These are phyloP conservation scores for Quercus cerris DNA, from an alignment of 306 rosid species.

Conservation along the genomic window DNA sequence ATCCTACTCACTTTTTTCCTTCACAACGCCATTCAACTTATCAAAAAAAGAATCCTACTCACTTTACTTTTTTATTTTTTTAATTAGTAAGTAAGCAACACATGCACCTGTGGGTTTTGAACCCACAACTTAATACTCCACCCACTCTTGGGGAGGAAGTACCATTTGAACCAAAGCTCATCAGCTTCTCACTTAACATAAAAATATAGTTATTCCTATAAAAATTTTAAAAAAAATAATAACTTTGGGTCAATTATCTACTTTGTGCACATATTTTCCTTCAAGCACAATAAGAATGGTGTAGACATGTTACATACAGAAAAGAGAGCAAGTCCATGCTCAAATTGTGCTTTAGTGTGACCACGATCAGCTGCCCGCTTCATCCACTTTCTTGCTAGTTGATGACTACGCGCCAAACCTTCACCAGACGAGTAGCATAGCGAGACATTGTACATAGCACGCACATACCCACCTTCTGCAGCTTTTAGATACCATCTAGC, in stretches of 20 bases:
- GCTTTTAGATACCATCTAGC: slow-evolving; percentile 87
- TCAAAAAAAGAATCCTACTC: neutral
- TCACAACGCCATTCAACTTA: no score
- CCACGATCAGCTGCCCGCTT: slow-evolving; percentile 88
- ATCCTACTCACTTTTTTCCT: neutral
- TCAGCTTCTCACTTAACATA: no score
- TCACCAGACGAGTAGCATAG: slow-evolving; percentile 77
- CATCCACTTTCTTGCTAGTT: slow-evolving; percentile 80
- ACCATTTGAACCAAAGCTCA: no score
- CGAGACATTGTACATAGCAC: slow-evolving; percentile 86
- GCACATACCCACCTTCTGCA: slow-evolving; percentile 79
- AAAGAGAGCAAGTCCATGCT: slow-evolving; percentile 78
- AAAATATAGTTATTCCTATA: no score
- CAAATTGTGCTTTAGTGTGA: slow-evolving; percentile 82
- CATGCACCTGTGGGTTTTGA: no score
- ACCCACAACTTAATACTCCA: no score
- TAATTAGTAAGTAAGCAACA: no score
- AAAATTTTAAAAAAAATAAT: no score
- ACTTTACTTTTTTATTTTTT: no score
- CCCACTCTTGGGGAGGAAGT: no score
- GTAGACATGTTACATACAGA: slow-evolving; percentile 46
- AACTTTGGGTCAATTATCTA: no score
- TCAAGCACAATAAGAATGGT: neutral
- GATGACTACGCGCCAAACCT: slow-evolving; percentile 58
- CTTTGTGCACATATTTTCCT: no score